phyloP scores from a whole-genome alignment of 1,139 yeast genomes.

The Yamadazyma buinensis region DNA sequence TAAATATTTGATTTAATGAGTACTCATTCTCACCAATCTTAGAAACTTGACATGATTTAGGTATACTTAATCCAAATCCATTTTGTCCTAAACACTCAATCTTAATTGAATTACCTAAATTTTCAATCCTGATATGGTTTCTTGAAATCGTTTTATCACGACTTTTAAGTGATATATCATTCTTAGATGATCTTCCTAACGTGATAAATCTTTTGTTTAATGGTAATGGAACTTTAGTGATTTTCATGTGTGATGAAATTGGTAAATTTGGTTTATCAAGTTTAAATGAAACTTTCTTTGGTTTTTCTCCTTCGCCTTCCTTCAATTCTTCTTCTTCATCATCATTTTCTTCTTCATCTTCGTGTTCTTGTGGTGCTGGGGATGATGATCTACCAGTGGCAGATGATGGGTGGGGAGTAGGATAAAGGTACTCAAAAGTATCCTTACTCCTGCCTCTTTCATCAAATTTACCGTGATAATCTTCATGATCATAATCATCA shows the following conservation, averaged over 20 bases:
- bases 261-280: conserved; percentile 16
- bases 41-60: conserved; percentile 40
- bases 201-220: conserved; percentile 22
- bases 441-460: conserved; percentile 25
- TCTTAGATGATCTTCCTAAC: conserved; percentile 66
- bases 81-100: conserved; percentile 68
- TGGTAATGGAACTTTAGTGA: conserved; percentile 34
- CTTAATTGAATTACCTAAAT: conserved; percentile 22
- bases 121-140: conserved; percentile 46
- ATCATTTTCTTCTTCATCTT: not conserved
- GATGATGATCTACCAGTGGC: conserved; percentile 46
- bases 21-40: conserved; percentile 29
- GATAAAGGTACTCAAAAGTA: conserved; percentile 25
- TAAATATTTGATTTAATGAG: conserved; percentile 17
- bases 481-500: too few relatives aligned
- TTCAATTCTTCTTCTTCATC: not conserved
- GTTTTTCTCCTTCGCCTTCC: conserved; percentile 5
- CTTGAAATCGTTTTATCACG: conserved; percentile 64
- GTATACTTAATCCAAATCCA: conserved; percentile 63
- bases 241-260: conserved; percentile 35
- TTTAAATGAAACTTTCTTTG: conserved; percentile 13
- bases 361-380: conserved; percentile 26
- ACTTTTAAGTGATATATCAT: conserved; percentile 54
- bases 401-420: conserved; percentile 58
- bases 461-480: too few relatives aligned